Conservation (phyloP, 495 filamentous ascomycete species). For the Entonaema liquescens region DNA sequence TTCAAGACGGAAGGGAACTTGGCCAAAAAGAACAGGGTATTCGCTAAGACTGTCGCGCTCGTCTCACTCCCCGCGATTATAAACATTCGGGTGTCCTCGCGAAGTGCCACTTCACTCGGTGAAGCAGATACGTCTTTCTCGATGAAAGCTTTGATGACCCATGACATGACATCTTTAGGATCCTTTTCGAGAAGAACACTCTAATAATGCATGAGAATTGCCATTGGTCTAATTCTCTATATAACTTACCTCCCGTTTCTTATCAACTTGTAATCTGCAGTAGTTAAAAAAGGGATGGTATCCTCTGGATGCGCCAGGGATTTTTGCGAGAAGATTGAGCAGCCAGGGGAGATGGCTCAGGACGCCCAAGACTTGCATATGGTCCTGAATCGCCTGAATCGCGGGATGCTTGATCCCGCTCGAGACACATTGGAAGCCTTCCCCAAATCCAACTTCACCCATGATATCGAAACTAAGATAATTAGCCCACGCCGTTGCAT, state of each 20-base stretch:
- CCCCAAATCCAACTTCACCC: conserved; percentile 38
- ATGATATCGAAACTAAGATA: conserved; percentile 48
- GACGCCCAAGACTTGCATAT: conserved; percentile 47
- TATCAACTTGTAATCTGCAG: conserved; percentile 16
- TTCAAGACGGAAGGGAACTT: conserved; percentile 26
- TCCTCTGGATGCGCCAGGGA: conserved; percentile 14
- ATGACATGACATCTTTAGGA: conserved; percentile 38
- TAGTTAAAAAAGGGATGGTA: conserved; percentile 22
- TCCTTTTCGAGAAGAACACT: conserved; percentile 10
- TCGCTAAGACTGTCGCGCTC: conserved; percentile 14
- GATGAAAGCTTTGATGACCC: conserved; percentile 38
- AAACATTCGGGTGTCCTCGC: conserved; percentile 28
- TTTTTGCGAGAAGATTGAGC: conserved; percentile 24
- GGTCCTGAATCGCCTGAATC: conserved; percentile 43
- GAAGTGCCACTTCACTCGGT: conserved; percentile 17
- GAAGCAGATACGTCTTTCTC: conserved; percentile 35
- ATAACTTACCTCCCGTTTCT: conserved; percentile 25
- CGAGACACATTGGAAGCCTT: conserved; percentile 53
- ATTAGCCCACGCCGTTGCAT: conserved; percentile 42
- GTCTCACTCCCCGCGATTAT: conserved; percentile 43
- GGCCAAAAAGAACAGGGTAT: conserved; percentile 29
- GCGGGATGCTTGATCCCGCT: conserved; percentile 41
- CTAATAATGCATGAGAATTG: not conserved
- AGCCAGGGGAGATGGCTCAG: conserved; percentile 52
- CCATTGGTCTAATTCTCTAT: not conserved